Evolutionary conservation across 805 yeast genomes (phyloP), one percentile per base, ranked within the genome.

Genomic region (Lachancea quebecensis): DNA sequence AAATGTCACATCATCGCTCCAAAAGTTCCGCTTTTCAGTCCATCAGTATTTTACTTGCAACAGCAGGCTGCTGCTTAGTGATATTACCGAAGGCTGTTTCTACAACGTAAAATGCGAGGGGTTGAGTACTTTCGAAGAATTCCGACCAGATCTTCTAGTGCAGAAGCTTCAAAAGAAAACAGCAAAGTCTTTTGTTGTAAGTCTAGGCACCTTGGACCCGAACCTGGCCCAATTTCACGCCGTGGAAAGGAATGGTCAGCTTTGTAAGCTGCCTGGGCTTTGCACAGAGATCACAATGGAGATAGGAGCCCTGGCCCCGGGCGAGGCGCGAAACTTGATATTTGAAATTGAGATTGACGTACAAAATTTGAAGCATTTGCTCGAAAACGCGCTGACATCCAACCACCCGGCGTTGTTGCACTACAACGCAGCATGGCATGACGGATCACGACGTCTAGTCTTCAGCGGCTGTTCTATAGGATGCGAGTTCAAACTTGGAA

Each of bases 261-360:
- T 48, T 16, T 12, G 21, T 5, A 28, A 29, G 14, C 15, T 38
- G 4, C 14, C 42, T 4, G 10, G 16, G 10, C 15, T 35, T 12
- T 15, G 18, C 31, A n/a, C 18, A 4, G 49, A 46, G 36, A 15
- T 35, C 15, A 27, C 33, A 12, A 34, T 48, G 15, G 31, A 28
- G 7, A 15, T 42, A 14, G 50, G 50, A 4, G 21, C 29, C 30
- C 29, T 42, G 30, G 14, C 35, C 17, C 46, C 46, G 4, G 47
- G 47, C 16, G 43, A 44, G 33, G 27, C 41, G 4, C 38, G 39
- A 31, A 44, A 35, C 28, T 33, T 47, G 11, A 18, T 47, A 8
- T 36, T 47, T 11, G 47, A 47, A 15, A 35, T 43, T 10, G 34
- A 33, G 12, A 14, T 47, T 9, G 29, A 47, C 35, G 46, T 43